A percentile compares a stretch with the other conserved stretches of the same genome.
Conservation (phyloP, 192 early-diverging fungal species). For the Umbelopsis isabellina region DNA sequence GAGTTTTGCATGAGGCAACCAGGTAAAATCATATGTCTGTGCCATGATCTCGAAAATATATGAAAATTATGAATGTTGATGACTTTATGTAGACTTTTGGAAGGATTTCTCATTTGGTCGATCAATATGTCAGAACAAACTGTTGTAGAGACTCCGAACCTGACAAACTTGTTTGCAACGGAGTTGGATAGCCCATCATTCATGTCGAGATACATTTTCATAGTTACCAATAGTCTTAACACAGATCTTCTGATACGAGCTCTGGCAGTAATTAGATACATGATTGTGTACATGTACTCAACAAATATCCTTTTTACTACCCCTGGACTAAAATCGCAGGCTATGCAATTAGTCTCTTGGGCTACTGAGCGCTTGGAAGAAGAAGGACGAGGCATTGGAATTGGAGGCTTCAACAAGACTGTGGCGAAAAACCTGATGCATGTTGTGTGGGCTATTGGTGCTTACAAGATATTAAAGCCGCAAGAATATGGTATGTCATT, state of each 20-base stretch:
- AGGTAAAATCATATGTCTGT: constrained; percentile 20
- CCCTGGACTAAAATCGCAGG: constrained; percentile 15
- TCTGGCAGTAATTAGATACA: constrained; percentile 30
- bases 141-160: constrained; percentile 26
- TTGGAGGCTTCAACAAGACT: constrained; percentile 33
- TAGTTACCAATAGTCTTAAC: constrained; percentile 36
- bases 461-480: constrained; percentile 24
- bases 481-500: constrained; percentile 35
- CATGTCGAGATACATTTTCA: constrained; percentile 16
- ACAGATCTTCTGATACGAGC: constrained; percentile 29
- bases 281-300: constrained; percentile 33
- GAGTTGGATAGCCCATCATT: neutral
- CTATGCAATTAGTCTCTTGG: constrained; percentile 28
- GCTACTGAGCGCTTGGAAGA: constrained; percentile 36
- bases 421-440: constrained; percentile 40
- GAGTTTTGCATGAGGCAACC: constrained; percentile 30
- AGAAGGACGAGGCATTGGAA: constrained; percentile 36
- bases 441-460: constrained; percentile 36
- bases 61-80: neutral
- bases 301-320: neutral
- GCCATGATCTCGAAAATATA: neutral
- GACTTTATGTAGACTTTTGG: constrained; percentile 21
- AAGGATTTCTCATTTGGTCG: constrained; percentile 26
- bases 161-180: constrained; percentile 25
- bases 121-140: constrained; percentile 29